Percentiles rank a stretch among this genome's conserved stretches.
Evolutionary conservation across 2,329 filamentous ascomycete species (phyloP).

Genomic region (Cryoendolithus antarcticus): DNA sequence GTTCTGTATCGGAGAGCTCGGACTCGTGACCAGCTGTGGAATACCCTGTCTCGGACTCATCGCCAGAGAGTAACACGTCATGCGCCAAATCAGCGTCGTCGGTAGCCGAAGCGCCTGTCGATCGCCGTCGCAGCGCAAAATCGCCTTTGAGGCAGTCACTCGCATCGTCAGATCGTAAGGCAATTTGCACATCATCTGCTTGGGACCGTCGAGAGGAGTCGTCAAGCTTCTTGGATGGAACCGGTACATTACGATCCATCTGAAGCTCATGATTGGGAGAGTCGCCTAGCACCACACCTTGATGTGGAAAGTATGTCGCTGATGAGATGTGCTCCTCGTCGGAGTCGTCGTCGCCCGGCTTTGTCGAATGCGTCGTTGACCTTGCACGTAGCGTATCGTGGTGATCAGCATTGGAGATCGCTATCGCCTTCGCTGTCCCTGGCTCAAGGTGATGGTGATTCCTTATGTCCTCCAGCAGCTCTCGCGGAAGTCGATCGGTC

Average conservation of each 20-base stretch:
- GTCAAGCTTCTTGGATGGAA: too few relatives aligned
- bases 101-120: not conserved
- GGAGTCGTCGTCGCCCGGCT: conserved; percentile 47
- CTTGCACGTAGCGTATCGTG: not conserved
- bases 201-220: conserved; percentile 1
- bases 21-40: conserved; percentile 35
- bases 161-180: conserved; percentile 47
- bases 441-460: conserved; percentile 42
- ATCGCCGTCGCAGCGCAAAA: conserved; percentile 23
- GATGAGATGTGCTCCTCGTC: conserved; percentile 81
- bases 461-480: conserved; percentile 44
- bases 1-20: conserved; percentile 42
- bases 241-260: conserved; percentile 1
- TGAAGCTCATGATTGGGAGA: conserved; percentile 19
- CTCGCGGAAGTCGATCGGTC: conserved; percentile 32
- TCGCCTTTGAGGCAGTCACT: conserved; percentile 50
- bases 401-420: conserved; percentile 27
- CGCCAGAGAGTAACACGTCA: conserved; percentile 25
- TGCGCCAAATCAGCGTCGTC: conserved; percentile 26
- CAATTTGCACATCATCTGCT: conserved; percentile 47
- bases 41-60: conserved; percentile 23
- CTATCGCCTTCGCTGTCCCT: conserved; percentile 25
- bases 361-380: not conserved
- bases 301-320: conserved; percentile 69
- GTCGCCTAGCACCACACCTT: conserved; percentile 38